Evolutionary conservation across 257 asterid species (phyloP), one percentile per base, ranked within the genome.

Genomic region (Plantago elongata): DNA sequence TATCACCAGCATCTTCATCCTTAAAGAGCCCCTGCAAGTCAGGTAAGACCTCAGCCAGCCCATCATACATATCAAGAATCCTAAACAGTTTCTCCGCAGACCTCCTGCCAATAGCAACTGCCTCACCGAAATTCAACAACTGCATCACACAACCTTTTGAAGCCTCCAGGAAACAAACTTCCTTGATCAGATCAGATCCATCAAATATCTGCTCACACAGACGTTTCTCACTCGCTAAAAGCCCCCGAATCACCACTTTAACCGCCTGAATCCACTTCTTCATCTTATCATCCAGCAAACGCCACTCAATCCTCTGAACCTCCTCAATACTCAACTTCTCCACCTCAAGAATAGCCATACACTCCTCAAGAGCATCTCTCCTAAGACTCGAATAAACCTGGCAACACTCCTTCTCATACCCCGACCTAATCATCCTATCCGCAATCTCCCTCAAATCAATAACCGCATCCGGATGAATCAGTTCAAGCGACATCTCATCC

Each of bases 291-390:
- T 93, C 91, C 83, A 86, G 59, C 15, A 77, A 59, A 22, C 67
- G 80, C 96, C 96, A 84, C 12, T 89, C 92, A 59, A 87, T 82
- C 84, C 80, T 87, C 79, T 93, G 99, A 51, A 93, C 99, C 77
- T 93, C 97, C 83, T 93, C 99, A 61, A 93, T 93, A 72, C 99
- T 93, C 79, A 87, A 51, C 65, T 79, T 89, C 75, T 93, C 97
- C 22, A 89, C 86, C 45, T 88, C 97, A 51, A 93, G 87, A 57
- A 78, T 85, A 16, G 69, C 65, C 90, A 93, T 64, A 72, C 84
- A 84, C 64, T 93, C 99, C 51, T 89, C 97, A 2, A 93, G 81
- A 42, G 79, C 96, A 70, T 87, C 95, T n/a, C 97, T 83, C 11
- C 96, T 85, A 14, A 89, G 94, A 54, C 78, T 83, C 13, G 89